Evolutionary conservation across 345 rosid species (phyloP), one percentile per base, ranked within the genome.

Genomic region (Triadica sebifera): DNA sequence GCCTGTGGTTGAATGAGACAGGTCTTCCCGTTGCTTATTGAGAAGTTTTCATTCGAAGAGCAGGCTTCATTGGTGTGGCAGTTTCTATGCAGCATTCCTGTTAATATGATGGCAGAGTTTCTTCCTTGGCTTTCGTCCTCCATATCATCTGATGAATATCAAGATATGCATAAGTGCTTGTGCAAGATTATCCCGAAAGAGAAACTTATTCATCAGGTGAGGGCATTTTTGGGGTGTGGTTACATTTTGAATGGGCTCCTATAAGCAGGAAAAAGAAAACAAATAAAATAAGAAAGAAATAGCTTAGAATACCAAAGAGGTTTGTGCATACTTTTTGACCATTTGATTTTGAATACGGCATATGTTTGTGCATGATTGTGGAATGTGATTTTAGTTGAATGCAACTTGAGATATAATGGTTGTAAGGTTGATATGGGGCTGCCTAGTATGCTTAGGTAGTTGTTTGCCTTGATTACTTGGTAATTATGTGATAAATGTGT

Each of bases 61-160:
- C 97, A 91, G 77, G 93, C 94, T 49, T 91, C 89, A 58, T 72
- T 91, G 75, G 94, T 90, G 24, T 88, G 97, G 94, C 94, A 91
- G 80, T 91, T 88, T 84, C 81, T 91, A 57, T 91, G 97, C 80
- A 89, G 97, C 84, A 87, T 91, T 85, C 94, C 97, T 76, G 91
- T 88, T 65, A 87, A 87, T 78, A 87, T 91, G 82, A 84, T 89
- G 72, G 86, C 87, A 38, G 94, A 88, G 70, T 85, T 89, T 78
- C 89, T 91, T 79, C 97, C 97, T 12, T 89, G 94, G 97, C 90
- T 91, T 83, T 86, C 89, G 73, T 85, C 91, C 66, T 84, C 88
- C 62, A 84, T 91, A 67, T 87, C 97, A 75, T 78, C 88, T n/a
- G 87, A 91, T 60, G 93, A 91, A 77, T 86, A 72, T 69, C 84